Evolutionary conservation across 331 rosid genomes (phyloP).

Genomic region (Pyracantha coccinea): DNA sequence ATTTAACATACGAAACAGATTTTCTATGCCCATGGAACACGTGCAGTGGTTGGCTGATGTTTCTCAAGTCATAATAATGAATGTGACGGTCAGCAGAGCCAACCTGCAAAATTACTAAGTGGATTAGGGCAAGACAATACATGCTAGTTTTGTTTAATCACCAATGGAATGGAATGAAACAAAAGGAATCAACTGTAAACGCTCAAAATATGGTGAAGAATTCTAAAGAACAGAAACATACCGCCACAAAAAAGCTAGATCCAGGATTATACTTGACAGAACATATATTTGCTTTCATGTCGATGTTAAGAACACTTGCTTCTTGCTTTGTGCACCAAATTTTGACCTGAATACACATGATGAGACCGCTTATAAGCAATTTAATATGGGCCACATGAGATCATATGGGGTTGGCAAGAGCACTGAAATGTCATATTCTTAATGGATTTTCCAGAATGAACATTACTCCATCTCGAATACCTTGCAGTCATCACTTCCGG

Average conservation of each 20-base stretch:
- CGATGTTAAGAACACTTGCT: conserved; percentile 18
- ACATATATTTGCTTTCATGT: conserved; percentile 31
- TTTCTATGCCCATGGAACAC: conserved; percentile 17
- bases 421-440: not conserved
- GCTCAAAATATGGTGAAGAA: not conserved
- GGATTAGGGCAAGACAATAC: not conserved
- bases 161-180: not conserved
- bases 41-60: conserved; percentile 22
- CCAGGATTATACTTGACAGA: conserved; percentile 33
- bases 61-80: conserved; percentile 32
- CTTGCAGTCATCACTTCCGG: conserved; percentile 43
- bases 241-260: conserved; percentile 24
- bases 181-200: not conserved
- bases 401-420: not conserved
- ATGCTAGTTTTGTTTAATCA: not conserved
- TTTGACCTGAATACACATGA: conserved; percentile 14
- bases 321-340: conserved; percentile 29
- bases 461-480: not conserved
- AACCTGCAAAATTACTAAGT: conserved; percentile 16
- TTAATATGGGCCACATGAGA: not conserved
- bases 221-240: conserved; percentile 12
- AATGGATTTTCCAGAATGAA: not conserved
- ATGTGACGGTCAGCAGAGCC: conserved; percentile 27
- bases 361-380: not conserved
- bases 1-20: conserved; percentile 28